Conservation (phyloP, 805 yeast genomes). For the Lachancea fermentati region DNA sequence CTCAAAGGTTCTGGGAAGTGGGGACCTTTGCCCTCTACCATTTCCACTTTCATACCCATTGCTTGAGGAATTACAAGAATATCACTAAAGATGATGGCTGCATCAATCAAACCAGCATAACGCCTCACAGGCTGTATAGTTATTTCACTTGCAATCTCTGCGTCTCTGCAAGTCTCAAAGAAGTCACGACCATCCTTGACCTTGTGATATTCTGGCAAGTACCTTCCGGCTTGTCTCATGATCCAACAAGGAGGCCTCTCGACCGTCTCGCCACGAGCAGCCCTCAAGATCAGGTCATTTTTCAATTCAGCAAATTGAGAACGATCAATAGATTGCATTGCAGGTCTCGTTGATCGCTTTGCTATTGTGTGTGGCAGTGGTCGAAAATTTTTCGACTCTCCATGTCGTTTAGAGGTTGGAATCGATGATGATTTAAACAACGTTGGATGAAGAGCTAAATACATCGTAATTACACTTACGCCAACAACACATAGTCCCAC, state of each 20-base stretch:
- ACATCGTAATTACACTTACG: neutral
- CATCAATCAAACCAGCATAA: constrained; percentile 84
- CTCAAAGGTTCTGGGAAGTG: constrained; percentile 86
- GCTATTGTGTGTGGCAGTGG: constrained; percentile 6
- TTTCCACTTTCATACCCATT: constrained; percentile 90
- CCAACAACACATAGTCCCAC: neutral
- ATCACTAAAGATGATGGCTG: constrained; percentile 95
- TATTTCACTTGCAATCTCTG: constrained; percentile 88
- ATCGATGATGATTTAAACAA: neutral
- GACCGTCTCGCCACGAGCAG: constrained; percentile 83
- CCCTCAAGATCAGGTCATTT: constrained; percentile 86
- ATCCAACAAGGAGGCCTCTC: constrained; percentile 98
- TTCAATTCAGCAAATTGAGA: constrained; percentile 64
- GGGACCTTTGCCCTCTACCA: constrained; percentile 94
- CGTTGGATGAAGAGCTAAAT: neutral
- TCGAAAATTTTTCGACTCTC: neutral
- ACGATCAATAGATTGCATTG: constrained; percentile 12
- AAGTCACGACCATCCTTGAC: constrained; percentile 84
- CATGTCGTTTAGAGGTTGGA: neutral
- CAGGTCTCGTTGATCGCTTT: constrained; percentile 4
- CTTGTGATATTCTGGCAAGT: constrained; percentile 82
- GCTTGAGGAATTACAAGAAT: constrained; percentile 97
- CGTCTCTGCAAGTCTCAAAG: constrained; percentile 91
- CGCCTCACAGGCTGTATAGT: constrained; percentile 95
- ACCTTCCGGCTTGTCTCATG: constrained; percentile 98